Conservation (phyloP, 495 filamentous ascomycete species). For the Trichoderma asperelloides region DNA sequence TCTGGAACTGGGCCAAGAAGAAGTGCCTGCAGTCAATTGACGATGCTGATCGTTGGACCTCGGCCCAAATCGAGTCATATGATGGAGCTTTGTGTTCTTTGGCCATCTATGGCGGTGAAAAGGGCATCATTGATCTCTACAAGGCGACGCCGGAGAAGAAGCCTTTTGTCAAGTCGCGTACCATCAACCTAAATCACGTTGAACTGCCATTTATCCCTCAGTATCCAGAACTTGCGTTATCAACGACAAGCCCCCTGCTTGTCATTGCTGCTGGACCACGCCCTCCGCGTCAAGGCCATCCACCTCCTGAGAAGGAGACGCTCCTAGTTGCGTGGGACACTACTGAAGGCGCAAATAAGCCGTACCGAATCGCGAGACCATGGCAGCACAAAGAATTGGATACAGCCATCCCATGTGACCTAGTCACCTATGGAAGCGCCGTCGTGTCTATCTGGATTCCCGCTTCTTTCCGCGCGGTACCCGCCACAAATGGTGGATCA, state of each 20-base stretch:
- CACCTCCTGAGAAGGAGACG: constrained; percentile 25
- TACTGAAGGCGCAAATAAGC: constrained; percentile 14
- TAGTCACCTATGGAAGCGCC: constrained; percentile 25
- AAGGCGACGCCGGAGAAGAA: constrained; percentile 63
- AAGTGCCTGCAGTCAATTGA: constrained; percentile 27
- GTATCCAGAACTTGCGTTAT: constrained; percentile 29
- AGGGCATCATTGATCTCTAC: constrained; percentile 45
- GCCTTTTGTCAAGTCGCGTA: constrained; percentile 57
- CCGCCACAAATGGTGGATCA: constrained; percentile 16
- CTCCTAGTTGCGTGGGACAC: constrained; percentile 28
- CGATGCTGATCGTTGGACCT: constrained; percentile 27
- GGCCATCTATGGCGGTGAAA: constrained; percentile 22
- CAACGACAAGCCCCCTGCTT: constrained; percentile 24
- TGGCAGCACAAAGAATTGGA: constrained; percentile 29
- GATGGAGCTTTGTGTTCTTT: constrained; percentile 23
- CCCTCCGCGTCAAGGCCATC: constrained; percentile 24
- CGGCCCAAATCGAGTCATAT: constrained; percentile 24
- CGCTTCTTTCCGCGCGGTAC: constrained; percentile 24
- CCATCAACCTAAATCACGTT: constrained; percentile 48
- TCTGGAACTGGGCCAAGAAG: constrained; percentile 29
- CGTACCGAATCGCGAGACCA: constrained; percentile 27
- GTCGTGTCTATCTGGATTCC: constrained; percentile 31
- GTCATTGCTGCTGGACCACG: constrained; percentile 27
- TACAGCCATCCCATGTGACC: constrained; percentile 23
- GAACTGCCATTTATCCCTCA: constrained; percentile 26